These are phyloP conservation scores for Ambrosia artemisiifolia DNA, from an alignment of 129 eudicot genomes.

Conservation along the genomic window DNA sequence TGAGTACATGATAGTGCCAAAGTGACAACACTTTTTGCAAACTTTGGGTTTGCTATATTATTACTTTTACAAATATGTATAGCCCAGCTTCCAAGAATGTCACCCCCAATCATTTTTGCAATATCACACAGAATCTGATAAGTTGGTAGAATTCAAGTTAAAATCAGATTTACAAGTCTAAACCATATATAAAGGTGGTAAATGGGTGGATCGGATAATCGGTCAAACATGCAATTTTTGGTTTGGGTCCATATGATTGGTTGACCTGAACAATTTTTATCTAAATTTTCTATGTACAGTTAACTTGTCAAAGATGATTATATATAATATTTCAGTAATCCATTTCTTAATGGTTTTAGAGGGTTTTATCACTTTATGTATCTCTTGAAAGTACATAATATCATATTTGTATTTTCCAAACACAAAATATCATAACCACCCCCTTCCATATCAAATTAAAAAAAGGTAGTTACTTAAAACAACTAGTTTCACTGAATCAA, in stretches of 20 bases:
- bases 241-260: neutral
- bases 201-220: neutral
- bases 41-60: slow-evolving; percentile 42
- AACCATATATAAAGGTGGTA: neutral
- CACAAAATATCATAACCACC: neutral
- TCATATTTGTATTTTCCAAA: neutral
- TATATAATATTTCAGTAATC: neutral
- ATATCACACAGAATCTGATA: slow-evolving; percentile 73
- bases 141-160: slow-evolving; percentile 9
- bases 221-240: neutral
- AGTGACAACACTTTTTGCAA: slow-evolving; percentile 53
- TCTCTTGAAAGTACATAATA: neutral
- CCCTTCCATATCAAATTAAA: neutral
- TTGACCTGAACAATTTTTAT: neutral
- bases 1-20: slow-evolving; percentile 39
- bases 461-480: neutral
- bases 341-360: neutral
- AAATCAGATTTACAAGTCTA: slow-evolving; percentile 6
- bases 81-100: slow-evolving; percentile 52
- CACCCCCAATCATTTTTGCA: slow-evolving; percentile 45
- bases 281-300: neutral
- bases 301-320: neutral
- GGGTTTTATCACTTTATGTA: neutral
- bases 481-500: neutral
- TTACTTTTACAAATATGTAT: slow-evolving; percentile 43